phyloP scores from a whole-genome alignment of 2,329 filamentous ascomycete species.

The Paraphoma chrysanthemicola region DNA sequence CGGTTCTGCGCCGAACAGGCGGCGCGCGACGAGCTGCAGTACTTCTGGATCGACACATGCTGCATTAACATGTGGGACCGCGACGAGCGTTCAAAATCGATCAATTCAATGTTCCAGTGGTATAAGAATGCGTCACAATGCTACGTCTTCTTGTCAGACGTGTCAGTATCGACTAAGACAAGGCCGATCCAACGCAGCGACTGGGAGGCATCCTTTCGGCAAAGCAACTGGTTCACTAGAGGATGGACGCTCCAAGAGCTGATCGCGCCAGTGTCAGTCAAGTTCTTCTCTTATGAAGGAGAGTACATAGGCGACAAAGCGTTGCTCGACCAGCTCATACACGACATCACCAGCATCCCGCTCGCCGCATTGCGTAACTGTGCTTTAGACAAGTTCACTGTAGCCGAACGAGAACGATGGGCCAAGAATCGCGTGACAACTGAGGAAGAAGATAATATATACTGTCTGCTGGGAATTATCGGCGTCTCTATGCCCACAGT shows the following conservation, averaged over 20 bases:
- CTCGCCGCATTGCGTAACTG: not conserved
- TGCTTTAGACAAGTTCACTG: not conserved
- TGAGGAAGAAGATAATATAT: not conserved
- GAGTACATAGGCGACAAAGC: not conserved
- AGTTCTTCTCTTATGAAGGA: not conserved
- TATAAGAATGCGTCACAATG: not conserved
- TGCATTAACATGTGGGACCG: conserved; percentile 27
- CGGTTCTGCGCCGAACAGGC: conserved; percentile 25
- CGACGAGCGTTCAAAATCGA: not conserved
- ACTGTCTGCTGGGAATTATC: not conserved
- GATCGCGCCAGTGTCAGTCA: not conserved
- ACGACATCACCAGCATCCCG: not conserved
- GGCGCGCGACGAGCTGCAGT: conserved; percentile 24
- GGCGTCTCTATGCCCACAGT: not conserved
- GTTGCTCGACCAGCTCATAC: not conserved
- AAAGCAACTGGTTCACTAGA: not conserved
- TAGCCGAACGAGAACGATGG: not conserved
- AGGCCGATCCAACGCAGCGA: not conserved
- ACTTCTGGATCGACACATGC: conserved; percentile 31
- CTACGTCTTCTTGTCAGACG: not conserved
- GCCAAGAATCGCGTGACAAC: not conserved
- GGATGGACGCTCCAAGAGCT: not conserved
- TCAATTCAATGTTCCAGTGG: not conserved
- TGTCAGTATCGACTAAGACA: not conserved
- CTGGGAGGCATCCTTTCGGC: not conserved